Evolutionary conservation across 2,329 filamentous ascomycete genomes (phyloP).

Genomic region (Gaeumannomyces sp.): DNA sequence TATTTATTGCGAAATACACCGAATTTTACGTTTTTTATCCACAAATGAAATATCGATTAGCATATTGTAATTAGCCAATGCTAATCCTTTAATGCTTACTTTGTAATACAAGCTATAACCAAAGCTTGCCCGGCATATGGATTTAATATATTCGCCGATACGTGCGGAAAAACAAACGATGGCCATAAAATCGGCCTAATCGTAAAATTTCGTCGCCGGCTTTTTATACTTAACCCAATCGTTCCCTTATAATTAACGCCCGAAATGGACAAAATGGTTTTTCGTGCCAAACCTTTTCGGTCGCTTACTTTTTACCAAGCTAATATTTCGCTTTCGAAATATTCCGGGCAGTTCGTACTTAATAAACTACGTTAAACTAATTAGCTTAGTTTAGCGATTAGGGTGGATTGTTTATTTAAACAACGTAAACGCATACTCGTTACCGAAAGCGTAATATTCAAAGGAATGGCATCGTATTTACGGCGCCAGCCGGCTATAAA

Average conservation of each 20-base stretch:
- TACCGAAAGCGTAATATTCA: not conserved
- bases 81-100: not conserved
- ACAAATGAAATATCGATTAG: too few relatives aligned
- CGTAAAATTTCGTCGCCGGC: too few relatives aligned
- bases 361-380: not conserved
- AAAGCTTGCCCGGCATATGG: not conserved
- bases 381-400: not conserved
- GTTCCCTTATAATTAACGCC: not conserved
- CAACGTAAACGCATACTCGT: not conserved
- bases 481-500: too few relatives aligned
- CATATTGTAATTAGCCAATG: too few relatives aligned
- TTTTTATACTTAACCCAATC: too few relatives aligned
- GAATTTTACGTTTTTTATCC: too few relatives aligned
- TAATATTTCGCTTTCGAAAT: not conserved
- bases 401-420: not conserved
- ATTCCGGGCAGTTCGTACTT: not conserved
- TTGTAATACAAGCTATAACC: not conserved
- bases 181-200: too few relatives aligned
- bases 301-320: not conserved
- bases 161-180: too few relatives aligned
- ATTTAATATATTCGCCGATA: too few relatives aligned
- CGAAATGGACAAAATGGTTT: not conserved
- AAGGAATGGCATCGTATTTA: not conserved
- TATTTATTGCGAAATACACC: too few relatives aligned
- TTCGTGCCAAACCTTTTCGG: slow-evolving; percentile 1